phyloP scores from a whole-genome alignment of 129 eudicot genomes.

The Rutidosis leptorrhynchoides region DNA sequence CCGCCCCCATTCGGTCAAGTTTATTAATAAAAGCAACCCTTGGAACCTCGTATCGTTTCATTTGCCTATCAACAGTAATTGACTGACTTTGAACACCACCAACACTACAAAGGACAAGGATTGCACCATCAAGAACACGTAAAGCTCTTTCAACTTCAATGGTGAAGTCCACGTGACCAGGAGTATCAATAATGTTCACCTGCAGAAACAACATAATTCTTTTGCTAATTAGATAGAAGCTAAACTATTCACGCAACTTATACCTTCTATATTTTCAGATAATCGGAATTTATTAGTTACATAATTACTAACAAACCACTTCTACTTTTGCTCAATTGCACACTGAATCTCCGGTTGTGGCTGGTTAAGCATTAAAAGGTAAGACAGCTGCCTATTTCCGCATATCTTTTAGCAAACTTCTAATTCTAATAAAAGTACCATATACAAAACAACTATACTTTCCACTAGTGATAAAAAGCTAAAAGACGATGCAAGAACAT shows the following conservation, averaged over 20 bases:
- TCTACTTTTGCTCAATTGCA: neutral
- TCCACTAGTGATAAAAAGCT: neutral
- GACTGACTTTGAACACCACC: conserved; percentile 99
- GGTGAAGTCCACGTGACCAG: conserved; percentile 98
- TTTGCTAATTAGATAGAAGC: conserved; percentile 12
- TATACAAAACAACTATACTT: neutral
- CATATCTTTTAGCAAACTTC: too few species aligned
- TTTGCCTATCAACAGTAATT: conserved; percentile 97
- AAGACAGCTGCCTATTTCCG: conserved; percentile 1
- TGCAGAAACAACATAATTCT: conserved; percentile 33
- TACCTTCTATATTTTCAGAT: too few species aligned
- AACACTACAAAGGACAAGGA: conserved; percentile 97
- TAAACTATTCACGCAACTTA: neutral
- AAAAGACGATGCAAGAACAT: too few species aligned
- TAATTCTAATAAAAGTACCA: neutral
- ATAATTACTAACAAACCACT: too few species aligned
- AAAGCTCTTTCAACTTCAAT: conserved; percentile 98
- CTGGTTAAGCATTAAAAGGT: neutral
- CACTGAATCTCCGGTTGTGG: neutral
- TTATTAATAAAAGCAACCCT: conserved; percentile 95
- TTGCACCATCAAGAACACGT: conserved; percentile 99
- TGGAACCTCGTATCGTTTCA: conserved; percentile 96
- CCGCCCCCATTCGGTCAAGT: conserved; percentile 99
- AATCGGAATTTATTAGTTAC: too few species aligned
- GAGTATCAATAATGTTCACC: conserved; percentile 96